These are phyloP conservation scores for Baorangia bicolor DNA, from an alignment of 768 basidiomycete species.

Conservation along the genomic window DNA sequence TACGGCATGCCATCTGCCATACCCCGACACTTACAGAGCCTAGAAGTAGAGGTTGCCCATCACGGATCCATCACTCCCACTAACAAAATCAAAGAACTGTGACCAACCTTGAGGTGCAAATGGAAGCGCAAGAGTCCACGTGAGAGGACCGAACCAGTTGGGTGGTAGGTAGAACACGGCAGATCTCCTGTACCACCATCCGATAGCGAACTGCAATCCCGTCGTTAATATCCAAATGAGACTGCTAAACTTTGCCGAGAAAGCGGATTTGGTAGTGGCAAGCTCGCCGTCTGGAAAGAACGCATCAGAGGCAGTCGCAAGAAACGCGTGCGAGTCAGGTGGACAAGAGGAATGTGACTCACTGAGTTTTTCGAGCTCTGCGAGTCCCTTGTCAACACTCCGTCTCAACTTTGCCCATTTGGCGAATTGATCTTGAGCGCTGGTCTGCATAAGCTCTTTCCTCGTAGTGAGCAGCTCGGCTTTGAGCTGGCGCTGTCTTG, in stretches of 20 bases:
- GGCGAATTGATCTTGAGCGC: conserved; percentile 96
- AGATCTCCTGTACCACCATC: conserved; percentile 89
- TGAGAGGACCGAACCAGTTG: conserved; percentile 87
- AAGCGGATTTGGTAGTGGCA: conserved; percentile 55
- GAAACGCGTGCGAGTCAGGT: neutral
- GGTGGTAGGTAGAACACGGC: conserved; percentile 92
- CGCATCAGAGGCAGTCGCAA: neutral
- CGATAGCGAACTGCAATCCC: conserved; percentile 78
- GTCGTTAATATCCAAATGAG: conserved; percentile 84
- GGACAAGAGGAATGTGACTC: conserved; percentile 32
- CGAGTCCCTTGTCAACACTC: conserved; percentile 87
- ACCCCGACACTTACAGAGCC: conserved; percentile 91
- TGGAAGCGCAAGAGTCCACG: conserved; percentile 87
- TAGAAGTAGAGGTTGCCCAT: conserved; percentile 27
- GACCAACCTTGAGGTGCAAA: conserved; percentile 81
- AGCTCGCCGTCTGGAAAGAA: conserved; percentile 61
- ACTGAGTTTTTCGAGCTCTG: conserved; percentile 93
- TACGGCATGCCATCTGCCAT: conserved; percentile 93
- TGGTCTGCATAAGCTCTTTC: conserved; percentile 83
- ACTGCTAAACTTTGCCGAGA: conserved; percentile 69
- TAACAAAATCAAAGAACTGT: neutral
- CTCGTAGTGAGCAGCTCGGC: conserved; percentile 76
- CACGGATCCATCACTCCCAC: neutral
- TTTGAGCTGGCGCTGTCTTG: conserved; percentile 72
- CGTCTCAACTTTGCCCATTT: conserved; percentile 96